phyloP scores from a whole-genome alignment of 2,329 filamentous ascomycete species.

The Botrytis cinerea region DNA sequence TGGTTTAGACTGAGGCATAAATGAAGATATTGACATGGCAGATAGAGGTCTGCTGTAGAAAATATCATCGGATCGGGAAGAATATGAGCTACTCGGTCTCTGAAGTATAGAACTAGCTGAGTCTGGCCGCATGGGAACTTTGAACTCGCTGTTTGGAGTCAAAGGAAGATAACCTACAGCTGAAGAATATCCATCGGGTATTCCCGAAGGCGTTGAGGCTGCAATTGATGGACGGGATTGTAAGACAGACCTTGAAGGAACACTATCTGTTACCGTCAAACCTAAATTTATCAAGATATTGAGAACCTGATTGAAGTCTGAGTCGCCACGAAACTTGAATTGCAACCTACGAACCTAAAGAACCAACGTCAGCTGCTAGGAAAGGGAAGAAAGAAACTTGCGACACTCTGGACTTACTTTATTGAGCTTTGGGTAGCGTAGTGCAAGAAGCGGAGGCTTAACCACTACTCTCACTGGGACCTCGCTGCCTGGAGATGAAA shows the following conservation, averaged over 20 bases:
- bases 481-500: conserved; percentile 31
- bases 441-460: conserved; percentile 41
- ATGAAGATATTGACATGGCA: conserved; percentile 20
- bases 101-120: conserved; percentile 23
- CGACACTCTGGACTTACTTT: conserved; percentile 31
- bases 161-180: background rate
- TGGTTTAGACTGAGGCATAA: conserved; percentile 22
- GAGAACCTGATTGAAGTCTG: conserved; percentile 41
- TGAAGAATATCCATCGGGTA: background rate
- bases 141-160: conserved; percentile 29
- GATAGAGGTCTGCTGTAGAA: conserved; percentile 23
- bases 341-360: conserved; percentile 48
- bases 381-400: background rate
- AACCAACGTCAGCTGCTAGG: background rate
- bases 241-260: conserved; percentile 15
- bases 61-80: background rate
- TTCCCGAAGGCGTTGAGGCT: background rate
- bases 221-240: conserved; percentile 14
- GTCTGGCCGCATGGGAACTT: conserved; percentile 28
- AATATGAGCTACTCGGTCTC: conserved; percentile 17
- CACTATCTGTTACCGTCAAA: conserved; percentile 38
- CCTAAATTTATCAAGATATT: conserved; percentile 41
- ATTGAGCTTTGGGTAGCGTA: conserved; percentile 41
- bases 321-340: conserved; percentile 45
- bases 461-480: conserved; percentile 41